Conservation (phyloP, 768 basidiomycete genomes). For the Auricularia cornea region DNA sequence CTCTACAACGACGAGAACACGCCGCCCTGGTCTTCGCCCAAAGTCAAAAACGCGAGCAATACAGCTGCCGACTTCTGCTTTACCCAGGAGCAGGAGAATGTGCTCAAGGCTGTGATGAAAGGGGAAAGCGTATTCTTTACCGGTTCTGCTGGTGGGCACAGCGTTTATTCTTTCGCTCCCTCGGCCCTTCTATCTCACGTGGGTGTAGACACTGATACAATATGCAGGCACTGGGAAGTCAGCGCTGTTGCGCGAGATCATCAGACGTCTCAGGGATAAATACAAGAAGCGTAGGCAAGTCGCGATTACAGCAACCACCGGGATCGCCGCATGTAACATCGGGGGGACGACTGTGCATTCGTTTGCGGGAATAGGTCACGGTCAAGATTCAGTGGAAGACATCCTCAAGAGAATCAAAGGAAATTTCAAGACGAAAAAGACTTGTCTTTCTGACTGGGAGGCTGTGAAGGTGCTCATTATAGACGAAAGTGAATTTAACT, state of each 20-base stretch:
- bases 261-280: slow-evolving; percentile 35
- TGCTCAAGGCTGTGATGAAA: slow-evolving; percentile 47
- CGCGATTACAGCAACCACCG: slow-evolving; percentile 75
- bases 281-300: slow-evolving; percentile 28
- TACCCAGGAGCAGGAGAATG: slow-evolving; percentile 44
- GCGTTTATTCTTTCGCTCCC: background rate
- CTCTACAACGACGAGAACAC: too few species aligned
- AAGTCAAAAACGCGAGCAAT: too few species aligned
- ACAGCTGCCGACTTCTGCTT: too few species aligned
- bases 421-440: slow-evolving; percentile 49
- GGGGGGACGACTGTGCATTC: slow-evolving; percentile 76
- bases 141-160: slow-evolving; percentile 64
- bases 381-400: slow-evolving; percentile 43
- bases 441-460: slow-evolving; percentile 56
- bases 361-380: slow-evolving; percentile 75
- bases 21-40: too few species aligned
- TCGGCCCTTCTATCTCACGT: background rate
- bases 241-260: slow-evolving; percentile 69
- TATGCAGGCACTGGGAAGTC: slow-evolving; percentile 74
- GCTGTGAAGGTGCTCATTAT: slow-evolving; percentile 60
- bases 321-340: slow-evolving; percentile 76
- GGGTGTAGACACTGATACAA: too few species aligned
- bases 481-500: slow-evolving; percentile 60
- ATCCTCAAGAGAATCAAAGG: slow-evolving; percentile 46
- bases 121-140: slow-evolving; percentile 77